Percentiles rank a stretch among this genome's conserved stretches.
These are phyloP conservation scores for Kodamaea plutei DNA, from an alignment of 1,139 yeast genomes.

Conservation along the genomic window DNA sequence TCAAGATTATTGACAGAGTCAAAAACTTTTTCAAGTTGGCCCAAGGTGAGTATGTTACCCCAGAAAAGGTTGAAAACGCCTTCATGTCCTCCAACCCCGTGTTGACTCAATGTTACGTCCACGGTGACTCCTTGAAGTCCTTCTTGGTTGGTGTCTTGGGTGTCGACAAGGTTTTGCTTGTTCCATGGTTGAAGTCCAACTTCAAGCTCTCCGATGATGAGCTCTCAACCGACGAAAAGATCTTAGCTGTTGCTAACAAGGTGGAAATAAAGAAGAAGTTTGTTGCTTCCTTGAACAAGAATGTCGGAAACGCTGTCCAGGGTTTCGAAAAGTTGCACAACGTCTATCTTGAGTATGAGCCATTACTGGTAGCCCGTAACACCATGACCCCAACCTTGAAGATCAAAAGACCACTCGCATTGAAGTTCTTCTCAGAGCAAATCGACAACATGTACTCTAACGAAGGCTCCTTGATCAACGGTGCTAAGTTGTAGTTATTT, in stretches of 20 bases:
- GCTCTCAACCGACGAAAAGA: slow-evolving; percentile 15
- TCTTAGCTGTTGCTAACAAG: slow-evolving; percentile 14
- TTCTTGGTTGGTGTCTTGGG: slow-evolving; percentile 22
- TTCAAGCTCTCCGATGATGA: slow-evolving; percentile 13
- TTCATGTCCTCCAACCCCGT: slow-evolving; percentile 18
- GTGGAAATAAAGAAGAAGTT: slow-evolving; percentile 11
- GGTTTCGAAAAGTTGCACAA: slow-evolving; percentile 25
- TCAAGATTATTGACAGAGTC: slow-evolving; percentile 24
- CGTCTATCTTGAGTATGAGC: slow-evolving; percentile 21
- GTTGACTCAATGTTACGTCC: slow-evolving; percentile 19
- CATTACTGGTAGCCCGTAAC: slow-evolving; percentile 21
- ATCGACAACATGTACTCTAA: slow-evolving; percentile 18
- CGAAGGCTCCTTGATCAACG: slow-evolving; percentile 18
- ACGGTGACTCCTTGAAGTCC: slow-evolving; percentile 21
- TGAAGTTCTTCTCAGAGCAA: slow-evolving; percentile 18
- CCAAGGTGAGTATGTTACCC: slow-evolving; percentile 26
- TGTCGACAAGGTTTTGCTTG: slow-evolving; percentile 17
- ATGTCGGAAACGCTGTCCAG: slow-evolving; percentile 11
- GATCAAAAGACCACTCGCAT: slow-evolving; percentile 23
- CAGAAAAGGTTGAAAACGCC: slow-evolving; percentile 22
- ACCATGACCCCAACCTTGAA: slow-evolving; percentile 25
- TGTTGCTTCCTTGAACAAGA: slow-evolving; percentile 11
- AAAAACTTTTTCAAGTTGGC: slow-evolving; percentile 29
- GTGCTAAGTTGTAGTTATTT: slow-evolving; percentile 11
- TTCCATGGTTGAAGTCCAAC: slow-evolving; percentile 14